phyloP scores from a whole-genome alignment of 192 early-diverging fungal species.

The Fimicolochytrium jonesii region DNA sequence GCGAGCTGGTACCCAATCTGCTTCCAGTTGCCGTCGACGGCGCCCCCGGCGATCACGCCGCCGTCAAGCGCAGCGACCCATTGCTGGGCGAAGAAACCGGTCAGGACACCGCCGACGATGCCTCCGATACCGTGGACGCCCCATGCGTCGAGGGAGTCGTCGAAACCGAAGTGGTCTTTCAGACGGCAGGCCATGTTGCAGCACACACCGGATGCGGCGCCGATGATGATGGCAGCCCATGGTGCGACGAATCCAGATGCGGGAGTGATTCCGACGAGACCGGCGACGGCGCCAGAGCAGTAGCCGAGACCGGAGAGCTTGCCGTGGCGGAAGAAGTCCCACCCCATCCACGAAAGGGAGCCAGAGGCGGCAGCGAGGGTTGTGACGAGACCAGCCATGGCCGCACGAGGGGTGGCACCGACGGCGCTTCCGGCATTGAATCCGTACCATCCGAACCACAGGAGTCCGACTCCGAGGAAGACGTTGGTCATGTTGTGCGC shows the following conservation, averaged over 20 bases:
- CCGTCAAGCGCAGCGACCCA: conserved; percentile 67
- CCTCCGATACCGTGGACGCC: conserved; percentile 58
- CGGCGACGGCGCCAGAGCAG: conserved; percentile 86
- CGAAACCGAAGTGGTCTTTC: conserved; percentile 82
- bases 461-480: conserved; percentile 79
- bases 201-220: conserved; percentile 61
- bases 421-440: conserved; percentile 91
- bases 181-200: conserved; percentile 81
- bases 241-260: conserved; percentile 83
- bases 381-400: conserved; percentile 79
- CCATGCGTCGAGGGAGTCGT: conserved; percentile 88
- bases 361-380: conserved; percentile 81
- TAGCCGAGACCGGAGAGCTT: conserved; percentile 89
- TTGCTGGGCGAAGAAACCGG: conserved; percentile 85
- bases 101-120: conserved; percentile 80
- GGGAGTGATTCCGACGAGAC: conserved; percentile 90
- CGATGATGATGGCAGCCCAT: conserved; percentile 77
- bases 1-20: conserved; percentile 70
- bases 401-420: conserved; percentile 77
- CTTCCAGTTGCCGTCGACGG: conserved; percentile 63
- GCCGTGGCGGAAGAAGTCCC: conserved; percentile 63
- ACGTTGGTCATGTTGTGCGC: conserved; percentile 93
- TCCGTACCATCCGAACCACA: conserved; percentile 97
- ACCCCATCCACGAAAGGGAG: conserved; percentile 76
- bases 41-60: conserved; percentile 44